Percentiles rank a stretch among this genome's conserved stretches.
These are phyloP conservation scores for Trypanosomatidae sp. DNA, from an alignment of 208 protist species.

Conservation along the genomic window DNA sequence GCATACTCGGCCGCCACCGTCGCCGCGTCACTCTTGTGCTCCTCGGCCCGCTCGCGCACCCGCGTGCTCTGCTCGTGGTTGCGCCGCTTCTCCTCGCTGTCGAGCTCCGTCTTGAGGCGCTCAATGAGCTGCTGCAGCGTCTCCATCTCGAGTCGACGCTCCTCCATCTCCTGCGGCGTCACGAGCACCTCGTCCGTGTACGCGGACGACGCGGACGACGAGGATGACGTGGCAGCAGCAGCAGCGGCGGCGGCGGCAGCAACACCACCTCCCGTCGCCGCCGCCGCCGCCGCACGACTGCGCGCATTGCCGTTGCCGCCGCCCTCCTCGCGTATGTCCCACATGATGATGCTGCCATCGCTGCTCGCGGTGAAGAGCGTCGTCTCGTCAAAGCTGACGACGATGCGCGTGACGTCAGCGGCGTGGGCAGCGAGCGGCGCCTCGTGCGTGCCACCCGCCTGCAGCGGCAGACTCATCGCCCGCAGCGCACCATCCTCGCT, in stretches of 20 bases:
- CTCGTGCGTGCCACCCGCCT: conserved; percentile 57
- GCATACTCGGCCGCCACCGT: conserved; percentile 63
- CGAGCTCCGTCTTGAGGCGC: conserved; percentile 87
- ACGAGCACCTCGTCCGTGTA: conserved; percentile 89
- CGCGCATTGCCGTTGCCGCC: conserved; percentile 10
- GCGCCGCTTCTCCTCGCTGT: conserved; percentile 89
- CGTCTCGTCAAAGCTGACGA: conserved; percentile 84
- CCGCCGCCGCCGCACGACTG: background rate
- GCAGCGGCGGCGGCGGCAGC: conserved; percentile 2
- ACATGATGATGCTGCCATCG: conserved; percentile 87
- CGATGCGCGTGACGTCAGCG: conserved; percentile 61
- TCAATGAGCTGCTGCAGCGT: conserved; percentile 81
- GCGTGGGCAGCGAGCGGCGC: conserved; percentile 52
- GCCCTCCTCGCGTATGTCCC: conserved; percentile 76
- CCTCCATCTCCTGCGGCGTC: conserved; percentile 89
- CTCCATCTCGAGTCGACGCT: conserved; percentile 68
- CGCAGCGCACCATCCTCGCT: conserved; percentile 82
- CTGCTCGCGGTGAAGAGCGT: conserved; percentile 82
- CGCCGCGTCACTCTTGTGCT: conserved; percentile 73
- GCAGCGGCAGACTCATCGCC: conserved; percentile 83
- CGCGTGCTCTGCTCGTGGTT: conserved; percentile 88
- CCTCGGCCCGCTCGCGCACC: conserved; percentile 82
- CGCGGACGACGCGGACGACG: background rate
- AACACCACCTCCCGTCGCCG: conserved; percentile 12
- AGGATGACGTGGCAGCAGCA: background rate